Base-by-base conservation (phyloP, 1,284 basidiomycete species). In the Trametes versicolor region DNA sequence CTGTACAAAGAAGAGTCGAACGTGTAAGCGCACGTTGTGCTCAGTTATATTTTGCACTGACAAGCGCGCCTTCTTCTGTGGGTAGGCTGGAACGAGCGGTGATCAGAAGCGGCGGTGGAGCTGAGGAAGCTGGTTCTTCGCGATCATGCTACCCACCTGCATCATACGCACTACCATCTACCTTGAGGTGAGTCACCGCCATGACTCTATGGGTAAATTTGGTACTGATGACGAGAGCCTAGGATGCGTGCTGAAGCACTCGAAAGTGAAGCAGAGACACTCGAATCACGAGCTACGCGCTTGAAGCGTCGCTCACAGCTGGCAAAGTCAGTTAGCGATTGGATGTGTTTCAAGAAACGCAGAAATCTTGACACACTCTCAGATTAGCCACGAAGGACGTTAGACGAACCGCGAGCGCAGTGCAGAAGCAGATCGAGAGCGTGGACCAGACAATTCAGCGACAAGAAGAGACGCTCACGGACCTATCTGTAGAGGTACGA, bases 241-340 rank as follows among this genome's bases (percentile, higher is more conserved):
- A 73, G 70, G 23, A 21, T 47, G 7, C 60, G 61, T 21, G 41
- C 64, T 1, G 34, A 45, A 10, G 53, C 32, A 10, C 49, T 58
- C 2, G 63, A 71, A 13, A 25, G 47, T 0, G 72, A 75, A 54
- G 55, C 72, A 0, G 67, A 65, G 15, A 25, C 71, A 3, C 62
- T 75, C 0, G 70, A 76, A 37, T n/a, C 36, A 4, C 67, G 73
- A 21, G 51, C 65, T 0, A 34, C 39, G 5, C 61, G 58, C 25
- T 53, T 74, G 15, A 70, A 64, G 29, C 62, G 60, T 52, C 70
- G 74, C 12, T 21, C 71, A 17, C 39, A 60, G 7, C 41, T 61
- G 0, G 65, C 71, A 9, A 75, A 73, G 75, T 75, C 53, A 32
- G 71, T 56, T 1, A 9, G 2, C 15, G 43, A 29, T n/a, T 2